Conservation (phyloP, 2,329 filamentous ascomycete genomes). For the Trichoderma harzianum region DNA sequence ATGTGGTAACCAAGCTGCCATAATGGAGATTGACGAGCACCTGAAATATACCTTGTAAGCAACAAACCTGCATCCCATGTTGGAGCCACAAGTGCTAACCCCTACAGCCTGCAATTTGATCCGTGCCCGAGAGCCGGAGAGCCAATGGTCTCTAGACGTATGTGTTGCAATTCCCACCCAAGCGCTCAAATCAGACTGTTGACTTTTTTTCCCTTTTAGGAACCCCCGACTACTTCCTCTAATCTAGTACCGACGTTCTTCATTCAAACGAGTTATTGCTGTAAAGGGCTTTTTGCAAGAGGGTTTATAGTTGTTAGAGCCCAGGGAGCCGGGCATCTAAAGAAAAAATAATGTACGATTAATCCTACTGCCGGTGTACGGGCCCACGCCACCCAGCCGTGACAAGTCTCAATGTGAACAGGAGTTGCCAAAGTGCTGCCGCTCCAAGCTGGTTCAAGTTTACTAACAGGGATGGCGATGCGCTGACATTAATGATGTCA, state of each 20-base stretch:
- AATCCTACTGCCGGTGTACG: constrained; percentile 24
- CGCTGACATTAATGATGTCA: not conserved
- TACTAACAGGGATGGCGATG: not conserved
- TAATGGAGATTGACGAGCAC: constrained; percentile 99
- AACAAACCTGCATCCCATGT: not conserved
- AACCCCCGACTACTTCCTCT: constrained; percentile 99
- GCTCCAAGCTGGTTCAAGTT: not conserved
- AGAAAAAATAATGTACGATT: constrained; percentile 30
- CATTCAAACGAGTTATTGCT: constrained; percentile 25
- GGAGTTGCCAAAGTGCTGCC: constrained; percentile 14
- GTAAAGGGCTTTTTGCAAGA: constrained; percentile 21
- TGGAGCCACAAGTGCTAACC: constrained; percentile 25
- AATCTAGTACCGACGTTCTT: constrained; percentile 35
- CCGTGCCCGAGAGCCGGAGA: constrained; percentile 96
- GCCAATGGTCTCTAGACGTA: constrained; percentile 95
- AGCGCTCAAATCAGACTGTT: constrained; percentile 20
- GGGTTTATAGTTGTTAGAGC: constrained; percentile 21
- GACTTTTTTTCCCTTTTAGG: constrained; percentile 38
- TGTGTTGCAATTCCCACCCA: constrained; percentile 30
- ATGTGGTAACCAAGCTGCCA: constrained; percentile 98
- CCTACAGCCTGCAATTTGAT: constrained; percentile 89
- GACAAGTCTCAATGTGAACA: constrained; percentile 19
- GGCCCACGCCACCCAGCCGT: constrained; percentile 19
- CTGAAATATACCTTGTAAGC: constrained; percentile 96
- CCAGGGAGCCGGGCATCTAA: constrained; percentile 23